A percentile compares a stretch with the other conserved stretches of the same genome.
These are phyloP conservation scores for Talaromyces ruber DNA, from an alignment of 495 filamentous ascomycete species.

Conservation along the genomic window DNA sequence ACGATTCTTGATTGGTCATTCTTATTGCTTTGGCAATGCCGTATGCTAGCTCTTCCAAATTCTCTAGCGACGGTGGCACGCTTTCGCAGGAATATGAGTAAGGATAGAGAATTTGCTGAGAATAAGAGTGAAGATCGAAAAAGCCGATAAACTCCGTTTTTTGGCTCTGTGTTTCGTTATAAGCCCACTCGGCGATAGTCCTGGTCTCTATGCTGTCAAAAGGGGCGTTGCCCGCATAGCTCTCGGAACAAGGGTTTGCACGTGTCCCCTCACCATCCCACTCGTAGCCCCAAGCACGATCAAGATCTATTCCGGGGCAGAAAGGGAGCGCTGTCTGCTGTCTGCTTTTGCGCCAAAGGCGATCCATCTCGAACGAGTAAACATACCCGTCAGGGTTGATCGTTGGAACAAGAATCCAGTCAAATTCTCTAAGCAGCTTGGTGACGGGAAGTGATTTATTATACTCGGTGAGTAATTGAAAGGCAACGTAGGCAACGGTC, in stretches of 20 bases:
- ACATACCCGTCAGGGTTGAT: constrained; percentile 92
- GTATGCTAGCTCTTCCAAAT: constrained; percentile 79
- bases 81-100: constrained; percentile 77
- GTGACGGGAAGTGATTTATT: constrained; percentile 59
- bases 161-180: constrained; percentile 67
- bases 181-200: constrained; percentile 72
- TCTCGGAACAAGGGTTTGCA: constrained; percentile 85
- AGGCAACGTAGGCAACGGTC: constrained; percentile 85
- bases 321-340: constrained; percentile 75
- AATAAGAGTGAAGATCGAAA: constrained; percentile 91
- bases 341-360: constrained; percentile 92
- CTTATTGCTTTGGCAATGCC: constrained; percentile 89
- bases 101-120: constrained; percentile 89
- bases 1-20: constrained; percentile 60
- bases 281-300: constrained; percentile 74
- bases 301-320: constrained; percentile 83
- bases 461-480: constrained; percentile 77
- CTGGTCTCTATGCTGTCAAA: constrained; percentile 79
- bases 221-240: constrained; percentile 72
- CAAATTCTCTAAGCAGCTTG: constrained; percentile 68
- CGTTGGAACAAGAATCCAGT: constrained; percentile 83
- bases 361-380: constrained; percentile 86
- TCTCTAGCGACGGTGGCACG: constrained; percentile 78
- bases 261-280: constrained; percentile 65
- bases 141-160: constrained; percentile 69